Percentiles rank a stretch among this genome's conserved stretches.
phyloP scores from a whole-genome alignment of 176 grass and related monocot species.

The Oryza nivara region DNA sequence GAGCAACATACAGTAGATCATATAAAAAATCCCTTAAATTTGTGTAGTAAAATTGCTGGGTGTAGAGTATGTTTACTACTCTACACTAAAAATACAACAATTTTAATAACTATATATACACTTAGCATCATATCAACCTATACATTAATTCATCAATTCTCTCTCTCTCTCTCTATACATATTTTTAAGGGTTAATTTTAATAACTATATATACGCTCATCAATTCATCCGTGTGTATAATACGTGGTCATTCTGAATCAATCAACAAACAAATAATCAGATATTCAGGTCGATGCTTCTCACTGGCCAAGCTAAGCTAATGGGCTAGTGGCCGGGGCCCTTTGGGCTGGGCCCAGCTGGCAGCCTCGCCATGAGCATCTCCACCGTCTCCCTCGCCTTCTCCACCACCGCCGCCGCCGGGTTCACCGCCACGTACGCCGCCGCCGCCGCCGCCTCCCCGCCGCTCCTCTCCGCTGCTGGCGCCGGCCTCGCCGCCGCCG shows the following conservation, averaged over 20 bases:
- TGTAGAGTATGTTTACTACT: neutral
- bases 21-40: neutral
- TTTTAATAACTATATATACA: neutral
- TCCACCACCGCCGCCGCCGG: conserved; percentile 26
- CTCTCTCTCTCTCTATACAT: no score
- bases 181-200: no score
- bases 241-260: neutral
- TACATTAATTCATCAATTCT: no score
- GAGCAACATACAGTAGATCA: neutral
- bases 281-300: neutral
- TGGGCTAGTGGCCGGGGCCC: conserved; percentile 63
- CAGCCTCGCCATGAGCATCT: conserved; percentile 60
- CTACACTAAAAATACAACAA: neutral
- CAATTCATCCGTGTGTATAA: neutral
- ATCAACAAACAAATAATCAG: neutral
- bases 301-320: no score
- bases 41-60: neutral
- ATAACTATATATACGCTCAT: no score
- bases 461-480: neutral
- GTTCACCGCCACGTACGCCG: conserved; percentile 12
- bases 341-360: conserved; percentile 70
- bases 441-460: neutral
- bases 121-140: neutral
- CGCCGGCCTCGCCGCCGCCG: neutral
- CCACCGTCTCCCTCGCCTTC: conserved; percentile 49